phyloP scores from a whole-genome alignment of 352 stramenopile species.

The Halophytophthora batemanensis region DNA sequence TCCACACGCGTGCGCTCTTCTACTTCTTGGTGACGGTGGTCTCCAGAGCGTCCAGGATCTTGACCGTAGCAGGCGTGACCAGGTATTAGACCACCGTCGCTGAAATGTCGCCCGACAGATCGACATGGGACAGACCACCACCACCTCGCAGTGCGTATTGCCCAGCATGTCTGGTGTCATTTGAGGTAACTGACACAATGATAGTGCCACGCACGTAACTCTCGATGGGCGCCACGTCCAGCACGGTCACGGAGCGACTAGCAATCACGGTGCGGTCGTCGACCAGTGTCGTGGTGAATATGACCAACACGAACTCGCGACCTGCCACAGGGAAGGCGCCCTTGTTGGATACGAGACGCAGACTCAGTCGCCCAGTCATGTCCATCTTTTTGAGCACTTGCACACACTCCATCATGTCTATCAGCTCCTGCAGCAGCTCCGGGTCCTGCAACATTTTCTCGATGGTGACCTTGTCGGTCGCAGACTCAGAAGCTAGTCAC shows the following conservation, averaged over 20 bases:
- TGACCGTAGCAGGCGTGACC: slow-evolving; percentile 76
- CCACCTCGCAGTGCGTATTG: too few species aligned
- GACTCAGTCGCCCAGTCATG: slow-evolving; percentile 47
- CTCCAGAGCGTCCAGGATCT: slow-evolving; percentile 73
- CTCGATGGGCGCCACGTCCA: slow-evolving; percentile 40
- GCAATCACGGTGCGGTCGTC: slow-evolving; percentile 62
- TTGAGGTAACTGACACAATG: slow-evolving; percentile 81
- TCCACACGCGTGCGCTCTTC: too few species aligned
- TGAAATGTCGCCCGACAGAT: too few species aligned
- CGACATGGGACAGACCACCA: too few species aligned
- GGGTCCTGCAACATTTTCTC: too few species aligned
- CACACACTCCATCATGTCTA: slow-evolving; percentile 71
- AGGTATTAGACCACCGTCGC: slow-evolving; percentile 81
- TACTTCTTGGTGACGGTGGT: slow-evolving; percentile 38
- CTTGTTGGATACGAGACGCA: slow-evolving; percentile 77
- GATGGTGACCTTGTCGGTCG: slow-evolving; percentile 75
- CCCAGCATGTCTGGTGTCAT: slow-evolving; percentile 40
- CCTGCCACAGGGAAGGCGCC: slow-evolving; percentile 71
- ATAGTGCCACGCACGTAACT: slow-evolving; percentile 65
- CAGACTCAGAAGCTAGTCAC: slow-evolving; percentile 54
- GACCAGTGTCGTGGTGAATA: slow-evolving; percentile 43
- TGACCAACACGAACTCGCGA: slow-evolving; percentile 75
- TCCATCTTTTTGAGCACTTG: slow-evolving; percentile 51
- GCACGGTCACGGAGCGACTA: slow-evolving; percentile 56
- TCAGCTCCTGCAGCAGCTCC: too few species aligned